Base-by-base conservation (phyloP, 306 rosid genomes). In the Rubus idaeus region DNA sequence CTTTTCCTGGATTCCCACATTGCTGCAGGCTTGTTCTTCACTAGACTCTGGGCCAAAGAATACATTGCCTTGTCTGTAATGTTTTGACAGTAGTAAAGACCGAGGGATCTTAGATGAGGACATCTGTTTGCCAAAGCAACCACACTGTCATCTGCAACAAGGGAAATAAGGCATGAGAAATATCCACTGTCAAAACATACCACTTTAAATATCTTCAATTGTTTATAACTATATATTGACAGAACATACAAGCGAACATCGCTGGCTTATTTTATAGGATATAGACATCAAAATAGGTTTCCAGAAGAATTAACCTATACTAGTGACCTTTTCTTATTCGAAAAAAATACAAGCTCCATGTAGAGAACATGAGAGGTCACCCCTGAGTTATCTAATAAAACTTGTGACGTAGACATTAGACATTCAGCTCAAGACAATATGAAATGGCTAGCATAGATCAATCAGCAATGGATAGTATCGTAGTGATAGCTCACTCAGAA, bases 11-110 rank as follows among this genome's bases (percentile, higher is more conserved):
- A 68, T 81, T 82, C 90, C 97, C 98, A 89, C 80, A 77, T 78
- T 18, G 82, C 68, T 1, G 82, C 68, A 55, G 91, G 85, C 83
- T 84, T 92, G 86, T 82, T 84, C 18, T 85, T 95, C 77, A 88
- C 84, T 50, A 85, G 83, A 88, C 98, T 86, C 23, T 92, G 89
- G 47, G 99, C 98, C 86, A 96, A 85, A 4, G 97, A 91, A 50
- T 96, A 90, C 98, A 96, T 96, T 69, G 99, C 97, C 77, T 83
- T 87, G 84, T 96, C 99, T 0, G 99, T 96, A 60, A 96, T 92
- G 88, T 96, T 96, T 80, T 88, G 92, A 64, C 99, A 96, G 76
- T 86, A 92, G 88, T 96, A 96, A 75, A 96, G 87, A 57, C 90
- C 99, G 16, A 96, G 97, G 6, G 98, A 91, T 83, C 88, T 84